phyloP scores from a whole-genome alignment of 768 basidiomycete species.

The Lyophyllum atratum region DNA sequence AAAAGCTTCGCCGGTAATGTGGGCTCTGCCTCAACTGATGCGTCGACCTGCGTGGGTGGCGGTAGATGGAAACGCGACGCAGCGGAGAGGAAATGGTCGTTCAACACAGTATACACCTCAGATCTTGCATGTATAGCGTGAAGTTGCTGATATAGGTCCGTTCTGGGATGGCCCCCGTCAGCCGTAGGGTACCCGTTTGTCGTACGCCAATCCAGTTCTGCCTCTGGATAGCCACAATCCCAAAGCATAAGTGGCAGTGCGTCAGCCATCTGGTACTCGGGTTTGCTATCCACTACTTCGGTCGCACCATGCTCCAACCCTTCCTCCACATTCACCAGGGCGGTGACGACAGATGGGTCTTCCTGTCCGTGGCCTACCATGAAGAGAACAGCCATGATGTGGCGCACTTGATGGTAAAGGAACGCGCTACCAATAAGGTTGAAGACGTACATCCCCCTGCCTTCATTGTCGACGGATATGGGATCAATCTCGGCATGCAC shows the following conservation, averaged over 20 bases:
- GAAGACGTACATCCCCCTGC: constrained; percentile 59
- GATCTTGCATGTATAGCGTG: constrained; percentile 60
- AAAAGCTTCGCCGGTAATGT: constrained; percentile 27
- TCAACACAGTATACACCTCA: constrained; percentile 62
- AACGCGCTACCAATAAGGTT: constrained; percentile 89
- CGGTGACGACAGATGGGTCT: constrained; percentile 62
- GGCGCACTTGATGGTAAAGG: constrained; percentile 94
- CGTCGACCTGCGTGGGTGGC: constrained; percentile 29
- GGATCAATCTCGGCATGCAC: constrained; percentile 63
- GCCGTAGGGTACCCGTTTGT: constrained; percentile 14
- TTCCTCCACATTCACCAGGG: constrained; percentile 71
- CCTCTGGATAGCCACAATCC: constrained; percentile 77
- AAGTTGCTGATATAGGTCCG: constrained; percentile 51
- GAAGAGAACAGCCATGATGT: constrained; percentile 91
- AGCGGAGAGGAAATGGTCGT: constrained; percentile 64
- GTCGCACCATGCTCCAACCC: constrained; percentile 40
- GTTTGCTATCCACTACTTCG: constrained; percentile 68
- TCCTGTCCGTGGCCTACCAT: constrained; percentile 86
- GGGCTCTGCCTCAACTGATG: constrained; percentile 32
- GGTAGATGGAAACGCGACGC: constrained; percentile 51
- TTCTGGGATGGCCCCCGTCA: constrained; percentile 26
- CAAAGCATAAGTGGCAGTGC: constrained; percentile 89
- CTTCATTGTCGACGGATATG: constrained; percentile 32
- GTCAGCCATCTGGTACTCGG: constrained; percentile 93
- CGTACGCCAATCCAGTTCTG: constrained; percentile 73